Evolutionary conservation across 257 asterid species (phyloP).

Genomic region (Anisodus acutangulus): DNA sequence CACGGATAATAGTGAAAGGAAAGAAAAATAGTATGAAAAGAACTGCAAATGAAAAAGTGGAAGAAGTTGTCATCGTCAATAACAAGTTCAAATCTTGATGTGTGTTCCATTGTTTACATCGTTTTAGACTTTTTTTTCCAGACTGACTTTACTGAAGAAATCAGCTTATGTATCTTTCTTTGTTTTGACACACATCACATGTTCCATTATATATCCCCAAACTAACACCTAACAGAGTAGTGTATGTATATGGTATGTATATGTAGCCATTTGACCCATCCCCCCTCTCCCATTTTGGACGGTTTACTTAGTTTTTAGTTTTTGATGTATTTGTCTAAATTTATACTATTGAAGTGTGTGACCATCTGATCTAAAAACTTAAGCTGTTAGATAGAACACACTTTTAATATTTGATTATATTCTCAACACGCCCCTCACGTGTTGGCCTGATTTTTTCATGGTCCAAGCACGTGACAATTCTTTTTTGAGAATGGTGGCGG

Average conservation of each 20-base stretch:
- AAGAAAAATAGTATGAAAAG: too few relatives aligned
- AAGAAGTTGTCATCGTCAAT: not conserved
- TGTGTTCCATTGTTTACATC: not conserved
- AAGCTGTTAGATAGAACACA: too few relatives aligned
- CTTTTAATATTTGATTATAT: too few relatives aligned
- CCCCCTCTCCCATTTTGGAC: not conserved
- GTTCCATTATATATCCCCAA: constrained; percentile 15
- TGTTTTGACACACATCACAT: constrained; percentile 25
- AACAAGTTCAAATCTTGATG: too few relatives aligned
- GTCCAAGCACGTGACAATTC: too few relatives aligned
- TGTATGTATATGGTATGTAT: not conserved
- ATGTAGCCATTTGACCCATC: not conserved
- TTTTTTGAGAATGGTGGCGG: too few relatives aligned
- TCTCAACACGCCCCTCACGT: too few relatives aligned
- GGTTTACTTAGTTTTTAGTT: not conserved
- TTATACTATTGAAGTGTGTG: not conserved
- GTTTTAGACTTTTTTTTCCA: not conserved
- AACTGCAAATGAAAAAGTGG: not conserved
- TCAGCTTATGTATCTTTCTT: not conserved
- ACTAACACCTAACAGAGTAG: not conserved
- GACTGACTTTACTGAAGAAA: constrained; percentile 3
- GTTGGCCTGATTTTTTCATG: too few relatives aligned
- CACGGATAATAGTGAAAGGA: not conserved
- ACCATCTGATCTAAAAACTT: too few relatives aligned
- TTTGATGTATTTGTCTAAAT: not conserved